Percentiles rank a stretch among this genome's conserved stretches.
phyloP scores from a whole-genome alignment of 495 filamentous ascomycete species.

The Lentithecium fluviatile region DNA sequence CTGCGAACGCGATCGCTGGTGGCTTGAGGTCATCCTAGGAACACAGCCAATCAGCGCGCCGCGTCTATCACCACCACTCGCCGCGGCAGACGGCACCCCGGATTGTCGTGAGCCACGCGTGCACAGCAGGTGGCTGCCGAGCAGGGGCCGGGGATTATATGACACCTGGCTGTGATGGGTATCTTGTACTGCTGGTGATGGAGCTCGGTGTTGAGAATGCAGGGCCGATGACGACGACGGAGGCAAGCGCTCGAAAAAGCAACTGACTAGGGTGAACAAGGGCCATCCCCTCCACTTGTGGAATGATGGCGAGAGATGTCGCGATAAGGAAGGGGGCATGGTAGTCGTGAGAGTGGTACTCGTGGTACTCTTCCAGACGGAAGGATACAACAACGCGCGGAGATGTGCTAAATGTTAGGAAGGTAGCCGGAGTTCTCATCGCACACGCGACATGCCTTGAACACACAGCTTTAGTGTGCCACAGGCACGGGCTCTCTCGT shows the following conservation, averaged over 20 bases:
- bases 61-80: neutral
- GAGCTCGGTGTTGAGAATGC: too few species aligned
- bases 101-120: neutral
- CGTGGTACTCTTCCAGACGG: too few species aligned
- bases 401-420: neutral
- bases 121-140: neutral
- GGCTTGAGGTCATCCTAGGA: conserved; percentile 26
- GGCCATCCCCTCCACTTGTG: too few species aligned
- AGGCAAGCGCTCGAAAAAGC: too few species aligned
- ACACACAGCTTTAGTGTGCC: neutral
- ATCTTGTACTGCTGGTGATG: too few species aligned
- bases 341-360: too few species aligned
- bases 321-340: too few species aligned
- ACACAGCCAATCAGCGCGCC: conserved; percentile 18
- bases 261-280: too few species aligned
- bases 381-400: too few species aligned
- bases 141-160: neutral
- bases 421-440: neutral
- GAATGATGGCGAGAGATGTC: too few species aligned
- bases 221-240: too few species aligned
- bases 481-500: neutral
- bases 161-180: too few species aligned
- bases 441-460: conserved; percentile 5
- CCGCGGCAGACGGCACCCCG: neutral
- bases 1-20: neutral